phyloP scores from a whole-genome alignment of 2,329 filamentous ascomycete species.

The Fusarium fujikuroi region DNA sequence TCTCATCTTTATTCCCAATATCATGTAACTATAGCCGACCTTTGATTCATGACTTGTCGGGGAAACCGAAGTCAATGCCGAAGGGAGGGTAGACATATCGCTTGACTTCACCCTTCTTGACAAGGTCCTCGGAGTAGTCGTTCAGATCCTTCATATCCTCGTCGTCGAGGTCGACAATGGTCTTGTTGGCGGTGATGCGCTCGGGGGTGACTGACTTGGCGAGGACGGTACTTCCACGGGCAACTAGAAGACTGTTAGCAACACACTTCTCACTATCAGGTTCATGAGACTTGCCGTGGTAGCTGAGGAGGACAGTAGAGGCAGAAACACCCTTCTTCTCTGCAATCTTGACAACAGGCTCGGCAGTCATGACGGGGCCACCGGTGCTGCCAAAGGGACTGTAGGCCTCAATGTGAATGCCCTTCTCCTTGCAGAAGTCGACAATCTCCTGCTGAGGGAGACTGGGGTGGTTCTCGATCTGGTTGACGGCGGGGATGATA shows the following conservation, averaged over 20 bases:
- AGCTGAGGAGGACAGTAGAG: constrained; percentile 75
- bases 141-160: constrained; percentile 70
- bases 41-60: constrained; percentile 65
- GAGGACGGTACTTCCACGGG: constrained; percentile 75
- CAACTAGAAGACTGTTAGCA: constrained; percentile 59
- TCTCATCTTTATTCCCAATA: neutral
- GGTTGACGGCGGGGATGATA: constrained; percentile 74
- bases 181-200: constrained; percentile 76
- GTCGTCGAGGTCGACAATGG: constrained; percentile 71
- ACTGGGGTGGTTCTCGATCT: constrained; percentile 79
- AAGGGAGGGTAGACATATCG: constrained; percentile 77
- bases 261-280: neutral
- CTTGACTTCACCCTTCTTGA: constrained; percentile 62
- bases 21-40: constrained; percentile 16
- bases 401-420: constrained; percentile 79
- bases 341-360: constrained; percentile 70
- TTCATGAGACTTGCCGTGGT: constrained; percentile 67
- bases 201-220: constrained; percentile 77
- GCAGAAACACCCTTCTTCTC: constrained; percentile 70
- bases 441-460: constrained; percentile 79
- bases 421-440: constrained; percentile 73
- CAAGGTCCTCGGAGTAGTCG: constrained; percentile 64
- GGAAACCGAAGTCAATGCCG: constrained; percentile 75
- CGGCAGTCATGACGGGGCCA: constrained; percentile 71
- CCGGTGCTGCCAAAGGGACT: constrained; percentile 73